These are phyloP conservation scores for Pugionium dolabratum DNA, from an alignment of 345 rosid genomes.

Conservation along the genomic window DNA sequence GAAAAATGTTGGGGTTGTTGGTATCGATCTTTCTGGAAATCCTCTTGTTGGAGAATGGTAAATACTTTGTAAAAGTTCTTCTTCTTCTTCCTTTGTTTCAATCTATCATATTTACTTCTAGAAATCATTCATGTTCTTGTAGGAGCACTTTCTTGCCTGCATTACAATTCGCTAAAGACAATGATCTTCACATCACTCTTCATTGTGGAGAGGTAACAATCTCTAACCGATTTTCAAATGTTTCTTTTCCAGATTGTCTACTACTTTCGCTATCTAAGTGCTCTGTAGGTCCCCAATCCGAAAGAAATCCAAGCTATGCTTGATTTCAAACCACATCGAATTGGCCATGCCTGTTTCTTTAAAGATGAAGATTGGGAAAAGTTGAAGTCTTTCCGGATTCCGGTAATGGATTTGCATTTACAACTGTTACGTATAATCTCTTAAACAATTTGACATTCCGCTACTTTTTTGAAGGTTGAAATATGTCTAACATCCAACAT, in stretches of 20 bases:
- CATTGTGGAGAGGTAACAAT: slow-evolving; percentile 92
- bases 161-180: slow-evolving; percentile 67
- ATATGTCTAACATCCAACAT: slow-evolving; percentile 95
- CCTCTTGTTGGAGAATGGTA: slow-evolving; percentile 92
- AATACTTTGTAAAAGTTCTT: not conserved
- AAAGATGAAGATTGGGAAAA: slow-evolving; percentile 60
- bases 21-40: slow-evolving; percentile 96
- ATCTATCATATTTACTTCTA: not conserved
- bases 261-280: slow-evolving; percentile 58
- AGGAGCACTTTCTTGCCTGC: slow-evolving; percentile 90
- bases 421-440: not conserved
- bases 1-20: slow-evolving; percentile 75
- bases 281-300: slow-evolving; percentile 77
- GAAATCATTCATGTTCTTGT: slow-evolving; percentile 26
- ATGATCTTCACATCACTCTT: slow-evolving; percentile 76
- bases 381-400: slow-evolving; percentile 65
- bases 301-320: slow-evolving; percentile 82
- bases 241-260: slow-evolving; percentile 27
- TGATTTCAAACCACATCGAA: slow-evolving; percentile 77
- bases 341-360: slow-evolving; percentile 90
- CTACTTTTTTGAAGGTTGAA: slow-evolving; percentile 71
- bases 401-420: slow-evolving; percentile 44
- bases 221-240: slow-evolving; percentile 20
- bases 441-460: not conserved
- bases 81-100: not conserved